Conservation (phyloP, 257 asterid genomes). For the Mentha longifolia region DNA sequence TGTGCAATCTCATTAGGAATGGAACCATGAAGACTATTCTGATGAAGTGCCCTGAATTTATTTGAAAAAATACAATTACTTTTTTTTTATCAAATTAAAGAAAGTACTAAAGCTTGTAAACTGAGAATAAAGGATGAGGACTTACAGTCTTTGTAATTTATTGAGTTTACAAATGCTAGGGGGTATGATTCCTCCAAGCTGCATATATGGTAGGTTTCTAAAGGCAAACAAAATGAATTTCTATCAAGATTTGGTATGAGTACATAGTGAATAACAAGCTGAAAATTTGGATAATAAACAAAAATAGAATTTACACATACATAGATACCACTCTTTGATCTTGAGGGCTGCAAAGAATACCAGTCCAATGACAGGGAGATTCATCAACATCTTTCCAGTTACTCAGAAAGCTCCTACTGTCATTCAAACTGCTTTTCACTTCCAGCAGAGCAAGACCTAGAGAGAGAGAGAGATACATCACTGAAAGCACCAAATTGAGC, state of each 20-base stretch:
- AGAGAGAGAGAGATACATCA: not conserved
- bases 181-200: constrained; percentile 84
- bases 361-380: constrained; percentile 89
- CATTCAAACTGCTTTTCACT: constrained; percentile 77
- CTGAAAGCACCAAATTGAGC: constrained; percentile 12
- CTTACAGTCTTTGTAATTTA: constrained; percentile 88
- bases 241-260: constrained; percentile 3
- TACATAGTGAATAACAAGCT: constrained; percentile 10
- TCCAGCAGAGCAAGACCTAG: constrained; percentile 85
- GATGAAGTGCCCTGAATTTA: constrained; percentile 84
- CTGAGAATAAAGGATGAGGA: not conserved
- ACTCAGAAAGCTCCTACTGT: constrained; percentile 65
- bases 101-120: not conserved
- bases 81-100: constrained; percentile 21
- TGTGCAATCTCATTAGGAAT: constrained; percentile 76
- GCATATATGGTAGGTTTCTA: constrained; percentile 89
- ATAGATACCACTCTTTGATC: constrained; percentile 83
- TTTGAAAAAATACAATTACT: not conserved
- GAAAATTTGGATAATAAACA: not conserved
- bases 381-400: constrained; percentile 81
- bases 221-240: constrained; percentile 25
- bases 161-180: constrained; percentile 79
- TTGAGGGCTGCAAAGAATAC: constrained; percentile 72
- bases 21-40: constrained; percentile 80
- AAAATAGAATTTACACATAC: constrained; percentile 50